These are phyloP conservation scores for Mucor ambiguus DNA, from an alignment of 371 early-diverging fungal genomes.

Conservation along the genomic window DNA sequence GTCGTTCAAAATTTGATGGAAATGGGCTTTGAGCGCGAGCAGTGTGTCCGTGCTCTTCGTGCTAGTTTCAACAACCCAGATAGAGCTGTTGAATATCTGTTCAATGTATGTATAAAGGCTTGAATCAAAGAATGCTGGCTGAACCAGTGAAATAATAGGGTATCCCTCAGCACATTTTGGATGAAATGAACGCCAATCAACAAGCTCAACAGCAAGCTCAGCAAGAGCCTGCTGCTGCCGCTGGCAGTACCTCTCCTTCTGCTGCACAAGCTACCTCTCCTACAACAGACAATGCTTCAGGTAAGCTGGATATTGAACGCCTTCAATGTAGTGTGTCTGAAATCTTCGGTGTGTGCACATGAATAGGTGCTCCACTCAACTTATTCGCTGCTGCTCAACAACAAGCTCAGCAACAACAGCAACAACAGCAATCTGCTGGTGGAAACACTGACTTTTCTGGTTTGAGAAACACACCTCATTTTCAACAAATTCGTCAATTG, in stretches of 20 bases:
- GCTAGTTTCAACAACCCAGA: slow-evolving; percentile 98
- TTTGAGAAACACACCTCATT: slow-evolving; percentile 83
- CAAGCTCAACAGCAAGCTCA: slow-evolving; percentile 22
- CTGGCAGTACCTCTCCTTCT: slow-evolving; percentile 41
- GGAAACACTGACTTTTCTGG: slow-evolving; percentile 53
- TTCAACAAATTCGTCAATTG: slow-evolving; percentile 88
- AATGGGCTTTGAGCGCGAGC: slow-evolving; percentile 92
- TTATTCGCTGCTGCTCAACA: slow-evolving; percentile 63
- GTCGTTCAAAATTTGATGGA: slow-evolving; percentile 89
- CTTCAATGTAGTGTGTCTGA: background rate
- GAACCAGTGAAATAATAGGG: slow-evolving; percentile 34
- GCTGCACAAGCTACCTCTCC: slow-evolving; percentile 38
- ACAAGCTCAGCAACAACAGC: slow-evolving; percentile 37
- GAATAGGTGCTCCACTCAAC: slow-evolving; percentile 48
- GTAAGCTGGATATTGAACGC: background rate
- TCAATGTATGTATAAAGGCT: slow-evolving; percentile 59
- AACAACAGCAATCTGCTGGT: slow-evolving; percentile 33
- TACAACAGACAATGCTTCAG: slow-evolving; percentile 3
- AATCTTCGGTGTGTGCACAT: background rate
- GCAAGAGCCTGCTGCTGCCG: slow-evolving; percentile 31
- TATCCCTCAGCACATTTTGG: slow-evolving; percentile 50
- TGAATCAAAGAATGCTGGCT: background rate
- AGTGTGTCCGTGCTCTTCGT: slow-evolving; percentile 88
- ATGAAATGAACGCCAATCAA: slow-evolving; percentile 28
- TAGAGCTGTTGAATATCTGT: slow-evolving; percentile 95